These are phyloP conservation scores for Agaricus blazei DNA, from an alignment of 768 basidiomycete genomes.

Conservation along the genomic window DNA sequence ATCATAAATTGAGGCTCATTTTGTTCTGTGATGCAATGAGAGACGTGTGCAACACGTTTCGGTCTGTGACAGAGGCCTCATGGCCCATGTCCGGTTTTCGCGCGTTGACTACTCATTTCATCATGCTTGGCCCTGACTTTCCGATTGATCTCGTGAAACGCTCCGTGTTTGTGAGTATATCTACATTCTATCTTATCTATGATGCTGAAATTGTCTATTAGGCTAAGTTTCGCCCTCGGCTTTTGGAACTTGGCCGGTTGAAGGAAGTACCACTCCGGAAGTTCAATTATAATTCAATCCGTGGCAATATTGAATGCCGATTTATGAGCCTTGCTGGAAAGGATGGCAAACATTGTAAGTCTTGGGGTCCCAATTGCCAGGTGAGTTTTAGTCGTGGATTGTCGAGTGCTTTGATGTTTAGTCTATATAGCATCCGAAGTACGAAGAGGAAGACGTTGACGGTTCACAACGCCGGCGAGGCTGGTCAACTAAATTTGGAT, in stretches of 20 bases:
- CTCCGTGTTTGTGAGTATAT: neutral
- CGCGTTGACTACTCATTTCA: too few species aligned
- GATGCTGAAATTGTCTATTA: neutral
- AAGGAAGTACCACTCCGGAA: neutral
- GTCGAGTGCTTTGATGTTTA: too few species aligned
- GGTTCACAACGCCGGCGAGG: too few species aligned
- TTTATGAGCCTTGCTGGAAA: neutral
- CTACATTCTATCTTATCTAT: neutral
- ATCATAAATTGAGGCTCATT: too few species aligned
- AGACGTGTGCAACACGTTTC: too few species aligned
- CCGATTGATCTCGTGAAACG: neutral
- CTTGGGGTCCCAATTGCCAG: neutral
- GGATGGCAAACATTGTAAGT: neutral
- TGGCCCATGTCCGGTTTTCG: too few species aligned
- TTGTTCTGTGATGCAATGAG: too few species aligned
- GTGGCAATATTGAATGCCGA: neutral
- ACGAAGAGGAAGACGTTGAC: too few species aligned
- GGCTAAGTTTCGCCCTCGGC: neutral
- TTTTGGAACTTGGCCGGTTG: neutral
- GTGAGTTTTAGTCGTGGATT: neutral
- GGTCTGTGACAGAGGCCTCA: too few species aligned
- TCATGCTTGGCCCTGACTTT: too few species aligned
- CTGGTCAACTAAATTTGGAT: too few species aligned
- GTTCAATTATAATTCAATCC: neutral
- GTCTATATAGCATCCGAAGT: too few species aligned